Base-by-base conservation (phyloP, 2,329 filamentous ascomycete species). In the Emmonsiellopsis sp. region DNA sequence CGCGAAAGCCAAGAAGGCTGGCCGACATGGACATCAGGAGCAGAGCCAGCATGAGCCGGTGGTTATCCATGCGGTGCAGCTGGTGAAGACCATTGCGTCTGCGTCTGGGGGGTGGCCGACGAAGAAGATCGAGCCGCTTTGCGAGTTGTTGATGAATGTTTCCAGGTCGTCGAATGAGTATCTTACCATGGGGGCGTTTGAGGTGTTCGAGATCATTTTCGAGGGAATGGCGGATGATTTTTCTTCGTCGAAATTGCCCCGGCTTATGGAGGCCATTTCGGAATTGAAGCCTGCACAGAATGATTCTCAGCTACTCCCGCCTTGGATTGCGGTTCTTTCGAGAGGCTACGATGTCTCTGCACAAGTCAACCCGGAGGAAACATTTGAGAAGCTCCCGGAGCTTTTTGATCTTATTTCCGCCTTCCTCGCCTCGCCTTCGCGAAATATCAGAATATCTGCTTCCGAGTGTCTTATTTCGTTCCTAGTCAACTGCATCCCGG, bases 181-280 rank as follows among this genome's bases (percentile, higher is more conserved):
- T 68, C 85, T 98, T 76, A 95, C 91, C 34, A 94, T 97, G 85
- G 86, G 88, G 9, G 87, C 91, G 0, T 96, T 98, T 62, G 92
- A 96, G 60, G 92, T 97, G 3, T 98, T 98, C 63, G 93, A 98
- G 69, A 86, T 95, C 68, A 95, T 97, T 44, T 97, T 98, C 60
- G 86, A 87, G 62, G 87, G 90, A 6, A 91, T 98, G 86, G 81
- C 84, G 13, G 86, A 91, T 60, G 89, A 95, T 60, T 79, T 91
- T 48, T 88, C 91, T 0, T 94, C 90, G 2, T 82, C 88, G 1
- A 98, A 97, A 72, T 78, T 98, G 10, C 90, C 91, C 2, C 82
- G 88, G 53, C 79, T 98, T 10, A 80, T 97, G 62, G 90, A 95
- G 58, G 90, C 93, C 51, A 95, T 98, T 60, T 85, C 86, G 10